phyloP scores from a whole-genome alignment of 2,329 filamentous ascomycete genomes.

The Leptographium lundbergii region DNA sequence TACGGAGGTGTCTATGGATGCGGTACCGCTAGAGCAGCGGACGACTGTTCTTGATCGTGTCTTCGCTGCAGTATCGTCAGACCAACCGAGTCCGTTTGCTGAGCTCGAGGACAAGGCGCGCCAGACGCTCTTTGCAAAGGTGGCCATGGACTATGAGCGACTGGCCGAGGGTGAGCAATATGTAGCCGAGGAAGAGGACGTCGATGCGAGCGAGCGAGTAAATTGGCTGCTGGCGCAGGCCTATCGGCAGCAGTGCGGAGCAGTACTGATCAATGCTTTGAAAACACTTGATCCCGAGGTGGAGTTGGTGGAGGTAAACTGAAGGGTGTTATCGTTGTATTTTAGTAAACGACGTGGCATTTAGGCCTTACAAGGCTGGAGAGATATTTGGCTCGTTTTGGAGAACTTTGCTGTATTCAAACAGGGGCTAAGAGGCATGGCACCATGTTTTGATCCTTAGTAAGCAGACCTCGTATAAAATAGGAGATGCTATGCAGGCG shows the following conservation, averaged over 20 bases:
- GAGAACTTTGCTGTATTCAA: no score
- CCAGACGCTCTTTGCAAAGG: slow-evolving; percentile 23
- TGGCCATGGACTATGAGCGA: slow-evolving; percentile 25
- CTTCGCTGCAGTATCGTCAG: slow-evolving; percentile 16
- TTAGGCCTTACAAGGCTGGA: no score
- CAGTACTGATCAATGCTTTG: slow-evolving; percentile 30
- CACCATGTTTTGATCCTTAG: no score
- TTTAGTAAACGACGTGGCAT: no score
- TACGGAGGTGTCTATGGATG: not conserved
- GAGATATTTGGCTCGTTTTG: no score
- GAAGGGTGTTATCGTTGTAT: not conserved
- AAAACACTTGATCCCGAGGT: not conserved
- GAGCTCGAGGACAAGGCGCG: slow-evolving; percentile 25
- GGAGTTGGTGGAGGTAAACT: not conserved
- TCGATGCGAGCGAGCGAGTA: slow-evolving; percentile 6
- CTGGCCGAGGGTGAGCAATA: slow-evolving; percentile 33
- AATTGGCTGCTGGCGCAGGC: slow-evolving; percentile 26
- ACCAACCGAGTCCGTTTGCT: slow-evolving; percentile 18
- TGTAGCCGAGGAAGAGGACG: slow-evolving; percentile 23
- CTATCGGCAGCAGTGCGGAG: slow-evolving; percentile 36
- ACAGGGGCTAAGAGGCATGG: no score
- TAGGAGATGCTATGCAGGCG: no score
- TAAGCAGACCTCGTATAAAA: no score
- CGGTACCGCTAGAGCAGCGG: not conserved
- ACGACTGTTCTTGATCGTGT: slow-evolving; percentile 15